Base-by-base conservation (phyloP, 306 rosid genomes). In the Glycine latifolia region DNA sequence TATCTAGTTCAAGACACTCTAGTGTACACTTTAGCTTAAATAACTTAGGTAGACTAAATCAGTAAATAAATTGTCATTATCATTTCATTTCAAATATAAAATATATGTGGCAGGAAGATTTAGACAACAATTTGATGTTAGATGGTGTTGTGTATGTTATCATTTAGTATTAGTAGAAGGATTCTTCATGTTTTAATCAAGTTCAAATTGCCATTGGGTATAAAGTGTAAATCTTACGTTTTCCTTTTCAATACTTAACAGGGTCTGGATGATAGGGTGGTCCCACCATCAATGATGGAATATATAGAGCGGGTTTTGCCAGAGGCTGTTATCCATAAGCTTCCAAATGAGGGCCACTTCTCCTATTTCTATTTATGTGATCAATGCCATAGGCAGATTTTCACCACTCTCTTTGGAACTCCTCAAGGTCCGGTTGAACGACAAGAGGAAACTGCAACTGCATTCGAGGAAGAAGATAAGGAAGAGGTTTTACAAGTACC, bases 301-400 rank as follows among this genome's bases (percentile, higher is more conserved):
- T 87, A 87, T 44, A 79, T 93, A 69, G 86, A 76, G 49, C 91
- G 97, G 79, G 89, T 86, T 78, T 85, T 95, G 81, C 98, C 98
- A 1, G 97, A 85, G 70, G 91, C 95, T 20, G 65, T 79, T 14
- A 79, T 93, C 82, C 98, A 90, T 68, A 91, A 83, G 89, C 94
- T 95, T 83, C 95, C 92, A 76, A 93, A 87, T 10, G 99, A 93
- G 87, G 99, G 98, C 10, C 99, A 95, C 82, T 93, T 90, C 72
- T 93, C 98, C 44, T 93, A 87, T 89, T 88, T 90, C 86, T 90
- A 85, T 73, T 90, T 93, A 86, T 95, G 99, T 48, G 91, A 90
- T 63, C 93, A 91, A 66, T 95, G 98, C 77, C 99, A 93, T 7
- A 88, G 82, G 72, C 87, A 88, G 79, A 90, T 95, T 26, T 89